These are phyloP conservation scores for Penicillium crystallinum DNA, from an alignment of 495 filamentous ascomycete species.

Conservation along the genomic window DNA sequence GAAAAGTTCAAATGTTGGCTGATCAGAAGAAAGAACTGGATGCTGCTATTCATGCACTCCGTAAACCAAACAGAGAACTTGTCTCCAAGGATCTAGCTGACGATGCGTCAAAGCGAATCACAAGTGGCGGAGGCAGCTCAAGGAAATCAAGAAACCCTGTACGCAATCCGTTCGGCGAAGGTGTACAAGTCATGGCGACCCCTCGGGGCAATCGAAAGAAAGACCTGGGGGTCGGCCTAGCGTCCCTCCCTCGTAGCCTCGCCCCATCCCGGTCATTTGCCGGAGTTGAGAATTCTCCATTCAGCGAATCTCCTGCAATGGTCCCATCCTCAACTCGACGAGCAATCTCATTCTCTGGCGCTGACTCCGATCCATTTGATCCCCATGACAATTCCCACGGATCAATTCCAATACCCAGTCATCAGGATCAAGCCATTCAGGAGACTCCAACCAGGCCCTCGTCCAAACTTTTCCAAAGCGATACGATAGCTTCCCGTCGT, in stretches of 20 bases:
- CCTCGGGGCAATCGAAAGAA: conserved; percentile 52
- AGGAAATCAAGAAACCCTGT: conserved; percentile 62
- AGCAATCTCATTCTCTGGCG: conserved; percentile 24
- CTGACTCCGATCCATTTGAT: conserved; percentile 21
- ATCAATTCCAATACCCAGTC: conserved; percentile 8
- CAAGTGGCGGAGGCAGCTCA: conserved; percentile 28
- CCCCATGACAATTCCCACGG: conserved; percentile 2
- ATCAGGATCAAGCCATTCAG: conserved; percentile 28
- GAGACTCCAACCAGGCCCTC: conserved; percentile 52
- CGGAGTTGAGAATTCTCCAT: conserved; percentile 17
- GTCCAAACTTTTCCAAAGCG: conserved; percentile 28
- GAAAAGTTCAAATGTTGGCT: conserved; percentile 63
- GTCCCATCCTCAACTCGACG: conserved; percentile 23
- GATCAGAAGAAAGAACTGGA: conserved; percentile 71
- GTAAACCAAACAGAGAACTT: conserved; percentile 80
- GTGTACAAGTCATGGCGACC: conserved; percentile 72
- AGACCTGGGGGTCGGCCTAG: conserved; percentile 28
- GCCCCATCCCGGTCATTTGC: conserved; percentile 24
- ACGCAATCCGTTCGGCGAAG: conserved; percentile 51
- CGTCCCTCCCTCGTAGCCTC: conserved; percentile 28
- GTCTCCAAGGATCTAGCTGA: conserved; percentile 69
- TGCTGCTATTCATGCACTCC: conserved; percentile 74
- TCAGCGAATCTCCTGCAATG: conserved; percentile 23
- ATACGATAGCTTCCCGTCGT: conserved; percentile 3
- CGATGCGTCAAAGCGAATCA: conserved; percentile 57